A percentile compares a stretch with the other conserved stretches of the same genome.
Conservation (phyloP, 2,329 filamentous ascomycete species). For the Aureobasidium mangrovei region DNA sequence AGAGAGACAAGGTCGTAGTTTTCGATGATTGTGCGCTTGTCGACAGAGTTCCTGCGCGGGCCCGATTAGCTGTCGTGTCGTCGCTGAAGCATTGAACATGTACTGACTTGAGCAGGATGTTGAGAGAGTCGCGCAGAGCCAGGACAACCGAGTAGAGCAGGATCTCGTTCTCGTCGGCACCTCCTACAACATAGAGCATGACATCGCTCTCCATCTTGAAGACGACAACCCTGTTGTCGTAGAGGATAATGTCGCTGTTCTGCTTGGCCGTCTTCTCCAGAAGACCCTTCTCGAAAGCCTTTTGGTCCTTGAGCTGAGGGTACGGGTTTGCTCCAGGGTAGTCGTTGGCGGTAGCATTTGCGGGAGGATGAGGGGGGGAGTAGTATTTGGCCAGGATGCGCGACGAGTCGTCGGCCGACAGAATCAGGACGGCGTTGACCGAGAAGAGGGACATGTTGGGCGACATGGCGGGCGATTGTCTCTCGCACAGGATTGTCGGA, state of each 20-base stretch:
- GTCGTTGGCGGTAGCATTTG: constrained; percentile 48
- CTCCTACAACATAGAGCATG: constrained; percentile 89
- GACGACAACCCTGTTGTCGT: constrained; percentile 90
- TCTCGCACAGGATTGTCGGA: background rate
- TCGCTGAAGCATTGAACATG: background rate
- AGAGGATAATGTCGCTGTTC: constrained; percentile 90
- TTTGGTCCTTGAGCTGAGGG: constrained; percentile 83
- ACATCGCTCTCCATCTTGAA: constrained; percentile 98
- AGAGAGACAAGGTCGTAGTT: constrained; percentile 96
- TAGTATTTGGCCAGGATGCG: constrained; percentile 96
- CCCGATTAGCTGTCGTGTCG: constrained; percentile 15
- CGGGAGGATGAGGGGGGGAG: constrained; percentile 57
- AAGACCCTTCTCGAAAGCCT: constrained; percentile 91
- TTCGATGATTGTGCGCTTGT: constrained; percentile 95
- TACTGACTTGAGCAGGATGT: constrained; percentile 80
- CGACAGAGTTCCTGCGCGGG: constrained; percentile 69
- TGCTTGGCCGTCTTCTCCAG: constrained; percentile 95
- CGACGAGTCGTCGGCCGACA: constrained; percentile 72
- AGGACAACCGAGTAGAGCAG: constrained; percentile 86
- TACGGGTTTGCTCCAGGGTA: constrained; percentile 68
- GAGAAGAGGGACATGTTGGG: constrained; percentile 47
- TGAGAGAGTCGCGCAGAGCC: constrained; percentile 80
- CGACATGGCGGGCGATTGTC: constrained; percentile 33
- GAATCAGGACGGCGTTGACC: constrained; percentile 43
- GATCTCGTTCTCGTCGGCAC: constrained; percentile 91